Conservation (phyloP, 2,329 filamentous ascomycete genomes). For the Alternaria tenuissima region DNA sequence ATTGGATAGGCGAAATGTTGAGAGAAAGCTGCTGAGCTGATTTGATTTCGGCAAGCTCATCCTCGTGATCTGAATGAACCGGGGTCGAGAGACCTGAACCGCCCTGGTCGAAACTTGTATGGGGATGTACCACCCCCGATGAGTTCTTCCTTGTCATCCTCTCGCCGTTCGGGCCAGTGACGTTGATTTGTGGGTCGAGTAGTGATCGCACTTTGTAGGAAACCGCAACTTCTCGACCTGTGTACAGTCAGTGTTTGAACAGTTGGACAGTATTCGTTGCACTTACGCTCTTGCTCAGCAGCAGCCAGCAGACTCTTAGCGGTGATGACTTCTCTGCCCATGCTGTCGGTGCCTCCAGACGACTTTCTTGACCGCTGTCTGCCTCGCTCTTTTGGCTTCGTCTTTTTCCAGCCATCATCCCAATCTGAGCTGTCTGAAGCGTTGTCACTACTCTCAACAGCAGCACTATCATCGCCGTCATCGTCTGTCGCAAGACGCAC, state of each 20-base stretch:
- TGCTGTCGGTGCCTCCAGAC: conserved; percentile 46
- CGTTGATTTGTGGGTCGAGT: conserved; percentile 71
- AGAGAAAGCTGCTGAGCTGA: conserved; percentile 85
- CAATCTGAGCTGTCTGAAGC: conserved; percentile 63
- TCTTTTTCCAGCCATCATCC: conserved; percentile 65
- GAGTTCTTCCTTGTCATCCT: conserved; percentile 62
- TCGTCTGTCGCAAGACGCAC: conserved; percentile 63
- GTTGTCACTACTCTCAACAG: conserved; percentile 74
- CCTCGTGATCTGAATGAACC: conserved; percentile 85
- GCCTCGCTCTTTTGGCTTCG: conserved; percentile 50
- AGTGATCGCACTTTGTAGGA: conserved; percentile 68
- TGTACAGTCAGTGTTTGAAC: conserved; percentile 19
- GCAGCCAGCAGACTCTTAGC: conserved; percentile 73
- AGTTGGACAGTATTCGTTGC: neutral
- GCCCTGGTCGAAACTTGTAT: conserved; percentile 81
- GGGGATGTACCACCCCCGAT: conserved; percentile 71
- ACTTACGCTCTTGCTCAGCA: conserved; percentile 79
- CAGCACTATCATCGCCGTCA: conserved; percentile 62
- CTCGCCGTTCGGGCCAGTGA: conserved; percentile 69
- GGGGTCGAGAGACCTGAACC: conserved; percentile 67
- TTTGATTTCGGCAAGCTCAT: conserved; percentile 83
- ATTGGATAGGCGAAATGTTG: conserved; percentile 80
- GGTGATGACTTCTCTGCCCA: conserved; percentile 50
- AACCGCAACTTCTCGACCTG: conserved; percentile 60
- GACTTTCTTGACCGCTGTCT: conserved; percentile 48